Evolutionary conservation across 192 early-diverging fungal genomes (phyloP).

Genomic region (Helicostylum pulchrum): DNA sequence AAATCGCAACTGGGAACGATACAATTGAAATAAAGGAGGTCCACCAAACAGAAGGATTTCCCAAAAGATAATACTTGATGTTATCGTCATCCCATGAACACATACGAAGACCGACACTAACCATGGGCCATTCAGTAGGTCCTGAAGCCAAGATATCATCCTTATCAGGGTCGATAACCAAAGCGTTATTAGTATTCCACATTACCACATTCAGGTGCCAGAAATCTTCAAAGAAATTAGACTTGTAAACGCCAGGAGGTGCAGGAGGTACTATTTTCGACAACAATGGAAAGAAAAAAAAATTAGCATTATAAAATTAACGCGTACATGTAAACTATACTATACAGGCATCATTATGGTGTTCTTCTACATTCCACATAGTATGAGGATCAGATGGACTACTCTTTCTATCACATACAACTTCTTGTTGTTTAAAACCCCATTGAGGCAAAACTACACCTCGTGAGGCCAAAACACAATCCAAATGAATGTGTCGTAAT

Average conservation of each 20-base stretch:
- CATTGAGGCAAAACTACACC: conserved; percentile 86
- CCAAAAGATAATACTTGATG: conserved; percentile 91
- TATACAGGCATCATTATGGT: conserved; percentile 63
- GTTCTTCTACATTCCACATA: conserved; percentile 93
- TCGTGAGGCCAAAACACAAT: conserved; percentile 76
- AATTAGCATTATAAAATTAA: background rate
- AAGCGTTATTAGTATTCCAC: conserved; percentile 95
- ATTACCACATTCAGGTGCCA: conserved; percentile 90
- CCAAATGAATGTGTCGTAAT: conserved; percentile 64
- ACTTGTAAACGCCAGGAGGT: conserved; percentile 56
- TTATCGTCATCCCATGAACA: conserved; percentile 84
- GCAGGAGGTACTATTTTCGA: conserved; percentile 60
- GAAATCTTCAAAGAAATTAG: conserved; percentile 82
- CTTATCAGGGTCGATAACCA: conserved; percentile 90
- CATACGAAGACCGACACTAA: conserved; percentile 87
- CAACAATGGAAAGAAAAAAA: background rate
- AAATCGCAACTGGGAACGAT: conserved; percentile 7
- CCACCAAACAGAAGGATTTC: conserved; percentile 95
- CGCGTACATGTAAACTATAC: background rate
- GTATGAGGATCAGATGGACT: conserved; percentile 57
- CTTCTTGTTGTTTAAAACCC: conserved; percentile 94
- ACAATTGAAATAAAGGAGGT: conserved; percentile 51
- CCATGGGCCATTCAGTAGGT: conserved; percentile 88
- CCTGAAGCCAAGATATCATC: conserved; percentile 76
- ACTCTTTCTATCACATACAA: conserved; percentile 76